Evolutionary conservation across 1,284 basidiomycete species (phyloP).

Genomic region (Rhodotorula sp.): DNA sequence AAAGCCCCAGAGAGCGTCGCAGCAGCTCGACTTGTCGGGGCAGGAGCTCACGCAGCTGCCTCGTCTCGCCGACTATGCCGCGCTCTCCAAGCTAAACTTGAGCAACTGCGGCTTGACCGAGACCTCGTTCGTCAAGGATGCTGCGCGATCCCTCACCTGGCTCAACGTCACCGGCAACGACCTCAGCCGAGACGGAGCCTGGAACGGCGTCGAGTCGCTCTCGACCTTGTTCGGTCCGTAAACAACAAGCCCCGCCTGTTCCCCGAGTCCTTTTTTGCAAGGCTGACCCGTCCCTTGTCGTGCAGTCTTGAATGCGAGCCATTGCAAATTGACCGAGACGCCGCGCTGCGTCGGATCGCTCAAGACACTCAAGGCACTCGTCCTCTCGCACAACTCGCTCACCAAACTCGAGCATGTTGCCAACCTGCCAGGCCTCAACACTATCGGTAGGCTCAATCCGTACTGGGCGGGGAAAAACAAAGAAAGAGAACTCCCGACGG

Average conservation of each 20-base stretch:
- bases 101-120: slow-evolving; percentile 21
- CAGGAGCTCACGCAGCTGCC: slow-evolving; percentile 18
- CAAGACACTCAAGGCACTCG: slow-evolving; percentile 39
- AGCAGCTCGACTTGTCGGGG: slow-evolving; percentile 24
- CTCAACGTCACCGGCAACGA: slow-evolving; percentile 37
- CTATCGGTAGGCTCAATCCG: slow-evolving; percentile 18
- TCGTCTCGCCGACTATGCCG: slow-evolving; percentile 6
- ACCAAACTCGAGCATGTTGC: slow-evolving; percentile 27
- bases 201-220: slow-evolving; percentile 31
- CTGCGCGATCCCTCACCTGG: slow-evolving; percentile 28
- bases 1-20: background rate
- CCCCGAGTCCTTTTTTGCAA: background rate
- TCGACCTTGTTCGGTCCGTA: slow-evolving; percentile 29
- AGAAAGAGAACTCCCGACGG: background rate
- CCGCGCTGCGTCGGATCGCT: slow-evolving; percentile 28
- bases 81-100: slow-evolving; percentile 31
- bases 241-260: background rate
- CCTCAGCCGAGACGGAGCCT: slow-evolving; percentile 20
- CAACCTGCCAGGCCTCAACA: slow-evolving; percentile 34
- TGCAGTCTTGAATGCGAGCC: slow-evolving; percentile 38
- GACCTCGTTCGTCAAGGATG: slow-evolving; percentile 23
- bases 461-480: too few relatives aligned
- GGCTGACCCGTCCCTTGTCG: background rate
- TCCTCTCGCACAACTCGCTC: slow-evolving; percentile 40
- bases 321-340: slow-evolving; percentile 30